Evolutionary conservation across 352 stramenopile genomes (phyloP).

Genomic region (Pythium brassicae): DNA sequence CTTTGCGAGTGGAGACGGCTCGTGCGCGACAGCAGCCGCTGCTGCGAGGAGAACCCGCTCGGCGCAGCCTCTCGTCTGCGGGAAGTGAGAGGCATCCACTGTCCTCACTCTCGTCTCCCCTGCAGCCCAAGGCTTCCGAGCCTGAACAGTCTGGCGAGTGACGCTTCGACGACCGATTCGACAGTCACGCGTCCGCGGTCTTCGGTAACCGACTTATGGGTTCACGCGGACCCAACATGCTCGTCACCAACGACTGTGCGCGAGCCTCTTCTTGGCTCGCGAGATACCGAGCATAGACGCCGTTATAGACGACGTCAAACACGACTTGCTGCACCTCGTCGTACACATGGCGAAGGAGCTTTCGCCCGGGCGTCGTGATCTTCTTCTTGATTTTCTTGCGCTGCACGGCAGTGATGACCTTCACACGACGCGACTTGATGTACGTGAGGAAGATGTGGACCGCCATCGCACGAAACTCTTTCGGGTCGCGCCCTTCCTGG

Average conservation of each 20-base stretch:
- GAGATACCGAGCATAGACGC: conserved; percentile 46
- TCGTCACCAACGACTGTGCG: neutral
- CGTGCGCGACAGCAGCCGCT: neutral
- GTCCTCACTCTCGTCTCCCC: neutral
- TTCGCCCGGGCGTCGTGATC: conserved; percentile 56
- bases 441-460: conserved; percentile 51
- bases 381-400: conserved; percentile 65
- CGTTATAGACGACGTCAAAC: conserved; percentile 53
- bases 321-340: conserved; percentile 53
- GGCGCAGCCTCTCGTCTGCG: neutral
- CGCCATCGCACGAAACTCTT: conserved; percentile 35
- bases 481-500: conserved; percentile 22
- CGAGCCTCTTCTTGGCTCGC: conserved; percentile 5
- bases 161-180: neutral
- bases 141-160: neutral
- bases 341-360: conserved; percentile 34
- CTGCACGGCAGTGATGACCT: conserved; percentile 56
- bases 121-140: too few relatives aligned
- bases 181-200: neutral
- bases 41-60: neutral
- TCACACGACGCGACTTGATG: conserved; percentile 58
- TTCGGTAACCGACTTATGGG: neutral
- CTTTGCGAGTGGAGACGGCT: neutral
- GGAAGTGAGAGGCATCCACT: neutral
- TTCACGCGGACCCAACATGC: neutral